Evolutionary conservation across 345 rosid species (phyloP).

Genomic region (Microthlaspi erraticum): DNA sequence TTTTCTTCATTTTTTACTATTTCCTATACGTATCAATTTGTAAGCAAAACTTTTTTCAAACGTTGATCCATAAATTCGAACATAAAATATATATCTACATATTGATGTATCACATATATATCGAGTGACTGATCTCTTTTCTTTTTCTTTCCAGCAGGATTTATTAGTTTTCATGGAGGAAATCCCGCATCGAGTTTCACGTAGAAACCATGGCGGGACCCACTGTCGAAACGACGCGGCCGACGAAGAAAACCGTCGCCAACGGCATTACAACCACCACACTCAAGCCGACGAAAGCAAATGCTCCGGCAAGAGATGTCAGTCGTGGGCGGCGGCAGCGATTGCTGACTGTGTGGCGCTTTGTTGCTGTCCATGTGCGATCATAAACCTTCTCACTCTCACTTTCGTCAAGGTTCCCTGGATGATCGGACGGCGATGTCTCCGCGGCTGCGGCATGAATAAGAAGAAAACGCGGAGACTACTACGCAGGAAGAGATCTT

Average conservation of each 20-base stretch:
- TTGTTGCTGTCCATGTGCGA: constrained; percentile 88
- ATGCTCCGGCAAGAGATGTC: constrained; percentile 72
- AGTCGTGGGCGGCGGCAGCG: constrained; percentile 68
- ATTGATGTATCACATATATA: background rate
- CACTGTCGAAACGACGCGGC: constrained; percentile 31
- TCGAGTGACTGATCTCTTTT: constrained; percentile 10
- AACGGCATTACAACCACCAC: constrained; percentile 37
- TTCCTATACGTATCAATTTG: constrained; percentile 49
- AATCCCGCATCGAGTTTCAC: constrained; percentile 52
- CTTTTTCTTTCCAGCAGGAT: background rate
- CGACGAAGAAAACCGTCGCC: constrained; percentile 28
- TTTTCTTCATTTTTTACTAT: constrained; percentile 32
- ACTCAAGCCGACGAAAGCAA: constrained; percentile 46
- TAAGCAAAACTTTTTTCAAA: constrained; percentile 33
- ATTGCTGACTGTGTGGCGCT: constrained; percentile 88
- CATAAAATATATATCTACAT: background rate
- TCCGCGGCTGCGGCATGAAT: constrained; percentile 42
- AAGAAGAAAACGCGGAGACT: constrained; percentile 29
- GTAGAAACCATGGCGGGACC: constrained; percentile 40
- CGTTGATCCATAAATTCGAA: constrained; percentile 26
- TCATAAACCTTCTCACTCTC: constrained; percentile 64
- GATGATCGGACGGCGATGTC: constrained; percentile 65
- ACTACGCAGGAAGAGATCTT: constrained; percentile 8
- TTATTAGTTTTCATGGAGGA: constrained; percentile 49
- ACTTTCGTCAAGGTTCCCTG: constrained; percentile 79